Base-by-base conservation (phyloP, 2,329 filamentous ascomycete species). In the Stachybotrys chlorohalonatus region DNA sequence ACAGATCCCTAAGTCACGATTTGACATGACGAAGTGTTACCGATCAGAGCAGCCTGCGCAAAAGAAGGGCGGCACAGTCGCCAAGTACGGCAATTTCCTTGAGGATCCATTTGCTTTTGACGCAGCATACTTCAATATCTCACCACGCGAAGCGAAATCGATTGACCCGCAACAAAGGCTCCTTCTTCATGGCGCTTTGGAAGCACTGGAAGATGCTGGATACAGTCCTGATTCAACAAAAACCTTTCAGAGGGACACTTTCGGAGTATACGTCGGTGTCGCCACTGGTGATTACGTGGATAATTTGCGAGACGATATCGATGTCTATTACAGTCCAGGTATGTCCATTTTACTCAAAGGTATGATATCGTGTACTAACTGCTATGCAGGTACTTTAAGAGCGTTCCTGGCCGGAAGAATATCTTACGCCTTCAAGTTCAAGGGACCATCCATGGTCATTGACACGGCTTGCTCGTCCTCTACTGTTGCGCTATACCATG, bases 401-500 rank as follows among this genome's bases (percentile, higher is more conserved):
- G 56, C 59, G 7, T 71, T 72, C 53, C 54, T 67, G 3, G 53
- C 57, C 8, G 70, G 70, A 7, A 59, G 58, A 8, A 53, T 73
- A 5, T 64, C 58, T 36, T 65, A 73, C 54, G 62, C 61, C 49
- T 73, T 72, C 52, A 66, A 68, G 6, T 71, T 68, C 66, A 64
- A 58, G 1, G 70, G 70, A 0, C 70, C 70, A 0, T 58, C 60
- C 11, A 42, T 70, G 42, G 61, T 62, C 1, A 52, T 72, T 15
- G 70, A 74, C 52, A 71, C 70, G 6, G 71, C 71, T 1, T 73
- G 70, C 54, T 70, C 68, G 1, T 64, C 68, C 0, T 68, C 68
- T 0, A 54, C 60, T 1, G 68, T 71, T 5, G 67, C 70, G 0
- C 61, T 72, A 6, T 59, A 72, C 42, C 48, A 53, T 3, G 70